These are phyloP conservation scores for Mrakiaceae sp. DNA, from an alignment of 1,284 basidiomycete genomes.

Conservation along the genomic window DNA sequence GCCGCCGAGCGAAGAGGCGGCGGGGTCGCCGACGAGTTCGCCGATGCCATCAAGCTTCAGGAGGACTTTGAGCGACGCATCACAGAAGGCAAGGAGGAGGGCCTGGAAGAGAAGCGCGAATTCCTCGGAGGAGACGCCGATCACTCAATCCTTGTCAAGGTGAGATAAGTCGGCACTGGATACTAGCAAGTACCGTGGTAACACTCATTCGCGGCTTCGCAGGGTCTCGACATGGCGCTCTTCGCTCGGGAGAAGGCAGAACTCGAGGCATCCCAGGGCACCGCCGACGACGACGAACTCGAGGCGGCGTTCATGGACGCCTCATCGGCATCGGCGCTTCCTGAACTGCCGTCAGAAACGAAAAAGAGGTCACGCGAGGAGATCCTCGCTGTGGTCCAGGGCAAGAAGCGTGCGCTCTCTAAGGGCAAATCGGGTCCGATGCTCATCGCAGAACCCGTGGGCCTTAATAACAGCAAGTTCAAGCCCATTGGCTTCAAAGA, in stretches of 20 bases:
- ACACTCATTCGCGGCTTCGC: no score
- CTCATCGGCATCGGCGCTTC: constrained; percentile 18
- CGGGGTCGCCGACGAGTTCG: constrained; percentile 27
- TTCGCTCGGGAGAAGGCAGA: constrained; percentile 69
- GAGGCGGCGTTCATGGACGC: constrained; percentile 54
- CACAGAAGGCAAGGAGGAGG: constrained; percentile 2
- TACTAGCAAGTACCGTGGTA: no score
- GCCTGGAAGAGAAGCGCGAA: constrained; percentile 63
- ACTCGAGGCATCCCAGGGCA: constrained; percentile 41
- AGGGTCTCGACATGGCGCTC: constrained; percentile 69
- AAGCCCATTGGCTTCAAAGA: constrained; percentile 43
- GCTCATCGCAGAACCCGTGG: constrained; percentile 13
- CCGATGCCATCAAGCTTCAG: constrained; percentile 20
- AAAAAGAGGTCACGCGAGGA: constrained; percentile 63
- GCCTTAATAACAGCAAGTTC: constrained; percentile 24
- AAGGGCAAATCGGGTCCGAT: background rate
- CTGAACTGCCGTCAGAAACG: constrained; percentile 27
- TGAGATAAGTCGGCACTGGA: background rate
- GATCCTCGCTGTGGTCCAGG: constrained; percentile 59
- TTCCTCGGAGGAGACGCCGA: constrained; percentile 80
- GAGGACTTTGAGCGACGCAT: constrained; percentile 20
- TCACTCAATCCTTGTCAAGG: constrained; percentile 72
- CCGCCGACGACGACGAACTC: constrained; percentile 61
- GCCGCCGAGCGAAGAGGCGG: constrained; percentile 21
- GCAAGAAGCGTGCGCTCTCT: constrained; percentile 36